Base-by-base conservation (phyloP, 768 basidiomycete species). In the Russula dissimulans region DNA sequence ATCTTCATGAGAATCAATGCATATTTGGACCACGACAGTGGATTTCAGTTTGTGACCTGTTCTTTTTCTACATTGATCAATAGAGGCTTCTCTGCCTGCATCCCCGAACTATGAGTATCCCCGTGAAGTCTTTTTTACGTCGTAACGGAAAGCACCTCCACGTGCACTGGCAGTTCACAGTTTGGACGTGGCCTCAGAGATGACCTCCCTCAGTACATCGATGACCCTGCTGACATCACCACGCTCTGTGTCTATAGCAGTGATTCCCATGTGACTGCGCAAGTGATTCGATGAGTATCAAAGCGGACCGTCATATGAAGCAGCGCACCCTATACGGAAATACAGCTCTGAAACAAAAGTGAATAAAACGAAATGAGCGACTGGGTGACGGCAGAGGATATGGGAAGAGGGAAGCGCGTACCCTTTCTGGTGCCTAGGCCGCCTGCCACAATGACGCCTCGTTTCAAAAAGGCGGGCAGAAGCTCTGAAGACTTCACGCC, bases 221-320 rank as follows among this genome's bases (percentile, higher is more conserved):
- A 91, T 76, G 57, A 97, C 75, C 68, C 74, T 84, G 66, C 91
- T 85, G 12, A 95, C 70, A 69, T 97, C 94, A 0, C 82, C 86
- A 55, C 93, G 78, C 58, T 78, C 66, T 26, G 74, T 54, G 60
- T 93, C 82, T 7, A 88, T 84, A 22, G 81, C 94, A n/a, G 87
- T 85, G 57, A 86, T 71, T 53, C 95, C 95, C 93, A 97, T 95
- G 71, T 97, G 95, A 36, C 87, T 87, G 65, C 18, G 57, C 2
- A 29, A 43, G 56, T 42, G 60, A 34, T n/a, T 22, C 31, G 53
- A 38, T 48, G 45, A 31, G 48, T 34, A 46, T 42, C 12, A 52
- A 4, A 39, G 31, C 56, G 12, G 26, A 46, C 7, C 59, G 47
- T 56, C 34, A 57, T 11, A 36, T 63, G 56, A n/a, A n/a, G 15